phyloP scores from a whole-genome alignment of 805 yeast genomes.

The Candida boleticola region DNA sequence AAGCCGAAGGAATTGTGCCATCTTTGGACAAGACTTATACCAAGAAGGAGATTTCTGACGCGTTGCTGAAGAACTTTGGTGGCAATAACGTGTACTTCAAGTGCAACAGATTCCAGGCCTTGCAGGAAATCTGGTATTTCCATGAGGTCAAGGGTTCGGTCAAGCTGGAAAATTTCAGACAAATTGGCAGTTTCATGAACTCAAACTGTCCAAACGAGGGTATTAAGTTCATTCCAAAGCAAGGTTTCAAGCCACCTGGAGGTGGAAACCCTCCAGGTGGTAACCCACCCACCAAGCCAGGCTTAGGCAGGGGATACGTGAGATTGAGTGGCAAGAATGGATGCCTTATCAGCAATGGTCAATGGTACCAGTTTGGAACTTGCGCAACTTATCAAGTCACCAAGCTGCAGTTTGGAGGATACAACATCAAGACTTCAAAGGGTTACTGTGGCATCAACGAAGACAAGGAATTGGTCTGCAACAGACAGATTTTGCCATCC shows the following conservation, averaged over 20 bases:
- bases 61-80: constrained; percentile 28
- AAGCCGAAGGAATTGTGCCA: constrained; percentile 35
- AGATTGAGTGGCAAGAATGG: constrained; percentile 55
- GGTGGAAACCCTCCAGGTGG: constrained; percentile 26
- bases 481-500: constrained; percentile 14
- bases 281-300: constrained; percentile 10
- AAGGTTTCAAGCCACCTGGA: constrained; percentile 20
- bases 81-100: constrained; percentile 35
- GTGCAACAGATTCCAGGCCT: constrained; percentile 32
- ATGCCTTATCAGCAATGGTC: constrained; percentile 82
- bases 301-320: constrained; percentile 33
- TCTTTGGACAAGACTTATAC: constrained; percentile 31
- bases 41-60: constrained; percentile 26
- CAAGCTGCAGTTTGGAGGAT: constrained; percentile 71
- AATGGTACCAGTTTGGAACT: constrained; percentile 78
- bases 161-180: constrained; percentile 56
- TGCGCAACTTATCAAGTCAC: constrained; percentile 72
- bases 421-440: constrained; percentile 60
- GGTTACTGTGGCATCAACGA: constrained; percentile 65
- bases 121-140: constrained; percentile 81
- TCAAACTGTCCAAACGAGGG: constrained; percentile 69
- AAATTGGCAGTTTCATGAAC: constrained; percentile 55
- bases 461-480: constrained; percentile 19
- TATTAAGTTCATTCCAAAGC: constrained; percentile 71
- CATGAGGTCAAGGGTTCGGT: constrained; percentile 75